phyloP scores from a whole-genome alignment of 163 green algal species.

The Trebouxiophyceae sp. region DNA sequence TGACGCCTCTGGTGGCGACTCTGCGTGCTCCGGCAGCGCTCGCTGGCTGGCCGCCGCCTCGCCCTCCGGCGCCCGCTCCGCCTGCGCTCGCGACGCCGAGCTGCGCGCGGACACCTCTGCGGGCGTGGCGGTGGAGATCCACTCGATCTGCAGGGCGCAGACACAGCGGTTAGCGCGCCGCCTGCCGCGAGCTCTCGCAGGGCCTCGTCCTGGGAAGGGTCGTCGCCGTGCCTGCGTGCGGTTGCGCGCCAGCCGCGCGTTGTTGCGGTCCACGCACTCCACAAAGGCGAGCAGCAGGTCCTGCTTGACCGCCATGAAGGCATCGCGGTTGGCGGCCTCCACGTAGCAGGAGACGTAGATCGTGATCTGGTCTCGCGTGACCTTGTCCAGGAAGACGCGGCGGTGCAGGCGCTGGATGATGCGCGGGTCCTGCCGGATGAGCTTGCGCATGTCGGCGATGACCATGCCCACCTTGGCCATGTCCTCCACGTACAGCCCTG shows the following conservation, averaged over 20 bases:
- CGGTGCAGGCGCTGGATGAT: slow-evolving; percentile 89
- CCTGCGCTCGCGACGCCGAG: too few species aligned
- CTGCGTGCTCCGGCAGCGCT: background rate
- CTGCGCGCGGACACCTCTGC: too few species aligned
- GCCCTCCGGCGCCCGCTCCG: background rate
- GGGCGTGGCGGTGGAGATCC: too few species aligned
- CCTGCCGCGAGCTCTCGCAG: slow-evolving; percentile 1
- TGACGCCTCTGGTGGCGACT: background rate
- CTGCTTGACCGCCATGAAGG: slow-evolving; percentile 85
- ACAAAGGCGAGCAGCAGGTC: slow-evolving; percentile 83
- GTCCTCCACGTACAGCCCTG: slow-evolving; percentile 67
- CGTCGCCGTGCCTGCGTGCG: background rate
- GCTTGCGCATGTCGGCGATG: slow-evolving; percentile 80
- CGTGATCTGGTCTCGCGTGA: slow-evolving; percentile 58
- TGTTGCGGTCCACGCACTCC: slow-evolving; percentile 72
- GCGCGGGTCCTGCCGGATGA: slow-evolving; percentile 60
- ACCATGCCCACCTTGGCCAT: slow-evolving; percentile 55
- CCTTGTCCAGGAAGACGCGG: slow-evolving; percentile 83
- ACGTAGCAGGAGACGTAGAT: slow-evolving; percentile 52
- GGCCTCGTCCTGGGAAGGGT: background rate
- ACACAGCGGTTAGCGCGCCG: background rate
- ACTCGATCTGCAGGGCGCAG: background rate
- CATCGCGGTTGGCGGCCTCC: slow-evolving; percentile 63
- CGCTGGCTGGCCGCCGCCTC: background rate
- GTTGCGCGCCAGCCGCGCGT: slow-evolving; percentile 56